These are phyloP conservation scores for Casaregolazyma suthepensis DNA, from an alignment of 1,139 yeast species.

Conservation along the genomic window DNA sequence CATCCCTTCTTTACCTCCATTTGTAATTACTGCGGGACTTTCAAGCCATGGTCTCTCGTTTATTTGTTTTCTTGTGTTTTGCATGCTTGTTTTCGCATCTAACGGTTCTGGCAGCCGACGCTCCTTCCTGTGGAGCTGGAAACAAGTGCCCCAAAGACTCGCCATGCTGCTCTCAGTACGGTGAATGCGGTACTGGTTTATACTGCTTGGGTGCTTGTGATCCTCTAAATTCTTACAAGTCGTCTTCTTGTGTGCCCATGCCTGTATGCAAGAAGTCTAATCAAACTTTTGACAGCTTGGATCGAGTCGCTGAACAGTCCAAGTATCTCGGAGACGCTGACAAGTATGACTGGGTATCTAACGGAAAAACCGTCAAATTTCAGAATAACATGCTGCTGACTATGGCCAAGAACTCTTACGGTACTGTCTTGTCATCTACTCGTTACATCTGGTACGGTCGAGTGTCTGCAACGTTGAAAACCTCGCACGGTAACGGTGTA, in stretches of 20 bases:
- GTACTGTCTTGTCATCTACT: slow-evolving; percentile 78
- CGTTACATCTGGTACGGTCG: slow-evolving; percentile 85
- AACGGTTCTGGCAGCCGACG: slow-evolving; percentile 1
- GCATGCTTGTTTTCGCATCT: neutral
- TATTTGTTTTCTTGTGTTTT: neutral
- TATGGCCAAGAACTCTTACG: slow-evolving; percentile 73
- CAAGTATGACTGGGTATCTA: slow-evolving; percentile 65
- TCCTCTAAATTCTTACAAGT: slow-evolving; percentile 55
- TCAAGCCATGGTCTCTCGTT: neutral
- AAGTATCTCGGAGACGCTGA: slow-evolving; percentile 66
- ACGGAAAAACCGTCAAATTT: slow-evolving; percentile 56
- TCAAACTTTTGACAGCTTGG: slow-evolving; percentile 24
- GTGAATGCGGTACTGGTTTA: slow-evolving; percentile 78
- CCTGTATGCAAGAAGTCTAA: slow-evolving; percentile 28
- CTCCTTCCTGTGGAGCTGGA: slow-evolving; percentile 41
- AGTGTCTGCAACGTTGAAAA: slow-evolving; percentile 58
- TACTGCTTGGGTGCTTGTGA: slow-evolving; percentile 82
- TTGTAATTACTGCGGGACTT: neutral
- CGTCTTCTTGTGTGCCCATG: slow-evolving; percentile 65
- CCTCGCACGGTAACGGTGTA: slow-evolving; percentile 76
- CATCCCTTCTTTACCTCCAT: neutral
- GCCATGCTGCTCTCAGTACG: slow-evolving; percentile 83
- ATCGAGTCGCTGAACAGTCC: slow-evolving; percentile 34
- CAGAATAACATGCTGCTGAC: slow-evolving; percentile 55
- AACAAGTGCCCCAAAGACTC: slow-evolving; percentile 57